A percentile compares a stretch with the other conserved stretches of the same genome.
phyloP scores from a whole-genome alignment of 352 stramenopile genomes.

The Globisporangium iwayamae region DNA sequence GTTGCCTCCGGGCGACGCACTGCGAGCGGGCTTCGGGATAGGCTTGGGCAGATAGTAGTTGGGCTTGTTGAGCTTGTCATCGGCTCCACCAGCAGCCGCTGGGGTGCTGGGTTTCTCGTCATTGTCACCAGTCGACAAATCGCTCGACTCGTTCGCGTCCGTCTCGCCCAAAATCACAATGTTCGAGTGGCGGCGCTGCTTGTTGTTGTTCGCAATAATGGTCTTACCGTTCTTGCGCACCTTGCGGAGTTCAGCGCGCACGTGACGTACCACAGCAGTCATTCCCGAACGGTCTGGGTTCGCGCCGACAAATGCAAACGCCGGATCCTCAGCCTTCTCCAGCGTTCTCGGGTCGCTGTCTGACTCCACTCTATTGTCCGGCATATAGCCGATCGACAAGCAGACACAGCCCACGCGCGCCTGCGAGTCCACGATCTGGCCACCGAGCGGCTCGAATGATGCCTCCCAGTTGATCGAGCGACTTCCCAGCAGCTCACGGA shows the following conservation, averaged over 20 bases:
- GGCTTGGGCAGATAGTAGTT: constrained; percentile 84
- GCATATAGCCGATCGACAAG: constrained; percentile 81
- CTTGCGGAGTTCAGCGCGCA: constrained; percentile 63
- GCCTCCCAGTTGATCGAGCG: constrained; percentile 88
- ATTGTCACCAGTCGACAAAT: constrained; percentile 59
- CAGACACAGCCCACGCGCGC: constrained; percentile 84
- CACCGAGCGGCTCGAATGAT: constrained; percentile 76
- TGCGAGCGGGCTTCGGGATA: constrained; percentile 38
- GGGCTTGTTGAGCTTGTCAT: constrained; percentile 47
- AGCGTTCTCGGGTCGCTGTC: constrained; percentile 69
- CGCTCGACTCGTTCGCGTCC: constrained; percentile 67
- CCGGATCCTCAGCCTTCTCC: constrained; percentile 76
- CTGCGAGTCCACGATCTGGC: constrained; percentile 85
- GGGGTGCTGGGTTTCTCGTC: constrained; percentile 35
- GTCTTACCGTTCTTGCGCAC: constrained; percentile 23
- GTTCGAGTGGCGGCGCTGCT: constrained; percentile 68
- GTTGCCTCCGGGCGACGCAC: constrained; percentile 17
- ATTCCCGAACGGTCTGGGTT: constrained; percentile 78
- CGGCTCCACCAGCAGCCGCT: constrained; percentile 1
- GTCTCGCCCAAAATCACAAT: constrained; percentile 87
- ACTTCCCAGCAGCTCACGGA: constrained; percentile 79
- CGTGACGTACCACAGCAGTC: constrained; percentile 81
- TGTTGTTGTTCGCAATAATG: constrained; percentile 20
- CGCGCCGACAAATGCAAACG: constrained; percentile 78
- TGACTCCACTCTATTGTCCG: constrained; percentile 38